Percentiles rank a stretch among this genome's conserved stretches.
Conservation (phyloP, 768 basidiomycete species). For the Xerocomellus chrysenteron region DNA sequence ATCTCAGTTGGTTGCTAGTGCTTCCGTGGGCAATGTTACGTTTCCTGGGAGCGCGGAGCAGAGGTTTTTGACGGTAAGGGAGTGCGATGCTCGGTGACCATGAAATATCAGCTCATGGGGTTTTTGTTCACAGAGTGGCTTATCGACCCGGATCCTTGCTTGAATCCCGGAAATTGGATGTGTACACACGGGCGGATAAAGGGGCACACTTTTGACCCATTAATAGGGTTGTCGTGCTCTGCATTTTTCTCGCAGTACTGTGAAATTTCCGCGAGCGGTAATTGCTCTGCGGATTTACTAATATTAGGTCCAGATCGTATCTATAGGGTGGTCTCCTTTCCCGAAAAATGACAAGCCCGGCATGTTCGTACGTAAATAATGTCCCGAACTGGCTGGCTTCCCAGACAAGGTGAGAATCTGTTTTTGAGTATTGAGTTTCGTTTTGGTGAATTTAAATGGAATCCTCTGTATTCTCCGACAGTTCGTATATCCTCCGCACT, state of each 20-base stretch:
- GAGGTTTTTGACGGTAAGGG: conserved; percentile 14
- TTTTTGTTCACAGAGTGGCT: conserved; percentile 10
- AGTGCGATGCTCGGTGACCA: conserved; percentile 20
- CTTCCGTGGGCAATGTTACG: conserved; percentile 29
- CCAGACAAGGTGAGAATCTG: conserved; percentile 26
- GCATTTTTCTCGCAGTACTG: conserved; percentile 27
- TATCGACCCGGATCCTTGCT: conserved; percentile 17
- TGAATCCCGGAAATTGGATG: conserved; percentile 26
- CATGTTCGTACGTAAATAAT: conserved; percentile 25
- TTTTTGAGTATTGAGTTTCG: conserved; percentile 25
- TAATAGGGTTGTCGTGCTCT: conserved; percentile 14
- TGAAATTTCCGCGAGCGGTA: conserved; percentile 31
- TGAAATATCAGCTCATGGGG: conserved; percentile 3
- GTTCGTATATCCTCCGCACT: conserved; percentile 1
- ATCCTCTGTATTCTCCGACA: background rate
- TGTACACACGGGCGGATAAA: conserved; percentile 4
- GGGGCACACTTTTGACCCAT: conserved; percentile 6
- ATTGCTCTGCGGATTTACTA: conserved; percentile 27
- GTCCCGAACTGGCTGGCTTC: conserved; percentile 13
- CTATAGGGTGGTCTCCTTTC: conserved; percentile 21
- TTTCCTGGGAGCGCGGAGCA: conserved; percentile 24
- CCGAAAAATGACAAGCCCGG: conserved; percentile 19
- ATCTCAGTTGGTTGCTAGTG: conserved; percentile 29
- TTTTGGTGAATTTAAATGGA: background rate
- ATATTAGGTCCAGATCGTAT: conserved; percentile 26